phyloP scores from a whole-genome alignment of 108 stramenopile genomes.

The Cyclotella cryptica region DNA sequence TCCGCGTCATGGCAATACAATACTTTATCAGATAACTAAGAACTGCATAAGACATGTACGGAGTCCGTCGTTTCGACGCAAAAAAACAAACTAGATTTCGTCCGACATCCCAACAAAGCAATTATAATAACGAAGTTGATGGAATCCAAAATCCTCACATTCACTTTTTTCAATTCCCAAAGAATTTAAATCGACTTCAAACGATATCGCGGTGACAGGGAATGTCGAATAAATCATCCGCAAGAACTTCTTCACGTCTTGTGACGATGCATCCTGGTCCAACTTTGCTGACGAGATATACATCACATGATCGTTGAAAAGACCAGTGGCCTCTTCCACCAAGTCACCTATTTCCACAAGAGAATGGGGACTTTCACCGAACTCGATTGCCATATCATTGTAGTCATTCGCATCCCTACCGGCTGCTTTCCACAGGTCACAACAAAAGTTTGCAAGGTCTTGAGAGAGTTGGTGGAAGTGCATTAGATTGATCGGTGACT shows the following conservation, averaged over 20 bases:
- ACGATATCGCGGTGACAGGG: background rate
- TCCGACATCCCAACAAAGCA: too few relatives aligned
- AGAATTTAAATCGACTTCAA: background rate
- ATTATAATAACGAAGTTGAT: background rate
- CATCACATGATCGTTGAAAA: slow-evolving; percentile 1
- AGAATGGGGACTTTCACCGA: background rate
- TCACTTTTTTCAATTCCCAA: background rate
- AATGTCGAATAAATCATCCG: too few relatives aligned
- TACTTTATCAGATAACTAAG: too few relatives aligned
- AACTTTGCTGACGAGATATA: background rate
- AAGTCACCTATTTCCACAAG: background rate
- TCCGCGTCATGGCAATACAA: too few relatives aligned
- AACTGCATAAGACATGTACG: too few relatives aligned
- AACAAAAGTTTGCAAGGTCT: slow-evolving; percentile 7
- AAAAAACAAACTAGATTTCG: too few relatives aligned
- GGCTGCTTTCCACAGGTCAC: slow-evolving; percentile 4
- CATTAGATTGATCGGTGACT: background rate
- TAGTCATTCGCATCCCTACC: slow-evolving; percentile 10
- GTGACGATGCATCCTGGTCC: too few relatives aligned
- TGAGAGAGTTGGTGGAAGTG: slow-evolving; percentile 8
- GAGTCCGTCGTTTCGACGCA: too few relatives aligned
- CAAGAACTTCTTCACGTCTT: too few relatives aligned
- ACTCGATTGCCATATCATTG: slow-evolving; percentile 15
- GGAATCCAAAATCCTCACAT: background rate
- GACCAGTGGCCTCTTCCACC: background rate